phyloP scores from a whole-genome alignment of 2,329 filamentous ascomycete species.

The Talaromyces sp. region DNA sequence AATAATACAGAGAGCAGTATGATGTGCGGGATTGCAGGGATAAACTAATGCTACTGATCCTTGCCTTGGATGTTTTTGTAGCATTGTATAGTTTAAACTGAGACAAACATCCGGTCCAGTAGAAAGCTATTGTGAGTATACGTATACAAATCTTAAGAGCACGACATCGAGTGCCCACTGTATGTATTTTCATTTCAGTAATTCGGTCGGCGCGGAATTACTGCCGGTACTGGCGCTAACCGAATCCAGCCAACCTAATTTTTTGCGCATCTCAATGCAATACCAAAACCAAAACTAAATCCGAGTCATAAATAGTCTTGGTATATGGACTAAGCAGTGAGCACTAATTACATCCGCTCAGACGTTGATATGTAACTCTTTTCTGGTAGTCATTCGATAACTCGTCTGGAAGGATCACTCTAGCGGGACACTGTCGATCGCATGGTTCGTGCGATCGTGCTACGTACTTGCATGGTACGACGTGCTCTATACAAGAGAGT shows the following conservation, averaged over 20 bases:
- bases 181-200: not conserved
- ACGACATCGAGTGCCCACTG: too few relatives aligned
- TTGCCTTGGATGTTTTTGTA: too few relatives aligned
- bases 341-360: too few relatives aligned
- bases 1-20: not conserved
- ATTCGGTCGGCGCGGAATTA: not conserved
- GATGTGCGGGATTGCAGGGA: too few relatives aligned
- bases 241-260: not conserved
- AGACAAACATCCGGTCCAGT: not conserved
- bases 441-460: not conserved
- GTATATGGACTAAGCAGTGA: too few relatives aligned
- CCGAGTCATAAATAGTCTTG: too few relatives aligned
- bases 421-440: not conserved
- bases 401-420: not conserved
- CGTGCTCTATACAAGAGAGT: not conserved
- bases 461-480: not conserved
- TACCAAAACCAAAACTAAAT: not conserved
- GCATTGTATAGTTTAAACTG: too few relatives aligned
- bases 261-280: not conserved
- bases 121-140: not conserved
- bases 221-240: not conserved
- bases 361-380: not conserved
- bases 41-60: too few relatives aligned
- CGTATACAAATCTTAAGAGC: not conserved
- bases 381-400: not conserved